A percentile compares a stretch with the other conserved stretches of the same genome.
Conservation (phyloP, 257 asterid species). For the Fraxinus quadrangulata region DNA sequence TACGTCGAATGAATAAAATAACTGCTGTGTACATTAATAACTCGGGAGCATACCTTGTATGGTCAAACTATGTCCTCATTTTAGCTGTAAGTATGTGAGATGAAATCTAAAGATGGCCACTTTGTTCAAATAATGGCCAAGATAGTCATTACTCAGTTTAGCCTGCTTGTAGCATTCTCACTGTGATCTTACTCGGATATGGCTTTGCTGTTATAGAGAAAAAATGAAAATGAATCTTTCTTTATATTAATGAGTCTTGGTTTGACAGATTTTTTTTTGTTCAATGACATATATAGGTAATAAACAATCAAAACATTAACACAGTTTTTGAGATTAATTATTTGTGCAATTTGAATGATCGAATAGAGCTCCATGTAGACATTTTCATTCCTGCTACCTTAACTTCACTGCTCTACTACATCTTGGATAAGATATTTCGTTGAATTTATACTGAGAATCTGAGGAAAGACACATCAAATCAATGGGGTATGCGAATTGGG, state of each 20-base stretch:
- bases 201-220: not conserved
- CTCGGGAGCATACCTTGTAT: not conserved
- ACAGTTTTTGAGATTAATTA: not conserved
- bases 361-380: not conserved
- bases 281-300: not conserved
- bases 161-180: not conserved
- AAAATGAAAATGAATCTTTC: not conserved
- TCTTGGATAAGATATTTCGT: not conserved
- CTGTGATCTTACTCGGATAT: not conserved
- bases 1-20: not conserved
- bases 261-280: not conserved
- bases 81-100: not conserved
- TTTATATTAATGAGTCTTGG: not conserved
- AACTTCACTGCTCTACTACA: not conserved
- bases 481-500: not conserved
- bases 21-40: conserved; percentile 8
- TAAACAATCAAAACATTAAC: not conserved
- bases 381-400: not conserved
- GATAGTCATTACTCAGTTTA: not conserved
- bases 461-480: not conserved
- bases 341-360: not conserved
- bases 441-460: not conserved
- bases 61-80: not conserved
- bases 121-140: not conserved
- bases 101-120: not conserved